Conservation (phyloP, 1,284 basidiomycete genomes). For the Apiotrichum akiyoshidainum region DNA sequence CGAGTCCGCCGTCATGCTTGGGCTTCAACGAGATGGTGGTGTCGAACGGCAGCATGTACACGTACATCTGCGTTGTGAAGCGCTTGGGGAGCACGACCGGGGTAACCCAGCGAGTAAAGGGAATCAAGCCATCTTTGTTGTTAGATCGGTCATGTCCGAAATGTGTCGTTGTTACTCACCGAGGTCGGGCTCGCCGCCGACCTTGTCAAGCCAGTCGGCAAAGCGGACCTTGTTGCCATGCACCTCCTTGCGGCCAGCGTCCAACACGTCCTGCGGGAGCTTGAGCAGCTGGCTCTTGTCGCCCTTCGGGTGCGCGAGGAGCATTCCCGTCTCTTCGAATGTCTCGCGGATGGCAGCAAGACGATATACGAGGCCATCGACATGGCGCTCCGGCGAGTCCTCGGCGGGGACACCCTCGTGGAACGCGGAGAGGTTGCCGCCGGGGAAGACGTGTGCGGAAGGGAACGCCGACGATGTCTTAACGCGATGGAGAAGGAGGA, state of each 20-base stretch:
- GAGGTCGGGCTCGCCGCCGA: conserved; percentile 18
- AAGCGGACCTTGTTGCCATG: conserved; percentile 7
- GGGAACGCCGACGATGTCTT: conserved; percentile 10
- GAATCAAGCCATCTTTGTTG: conserved; percentile 9
- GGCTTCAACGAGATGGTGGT: not conserved
- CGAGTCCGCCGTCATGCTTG: conserved; percentile 19
- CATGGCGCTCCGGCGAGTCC: conserved; percentile 10
- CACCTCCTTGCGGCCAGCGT: conserved; percentile 6
- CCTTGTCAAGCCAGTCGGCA: not conserved
- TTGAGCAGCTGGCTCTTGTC: not conserved
- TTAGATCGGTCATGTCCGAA: not conserved
- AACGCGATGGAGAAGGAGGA: conserved; percentile 21
- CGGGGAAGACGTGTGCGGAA: conserved; percentile 14
- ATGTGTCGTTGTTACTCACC: not conserved
- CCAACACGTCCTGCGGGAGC: not conserved
- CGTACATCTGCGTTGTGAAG: conserved; percentile 13
- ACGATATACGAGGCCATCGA: conserved; percentile 14
- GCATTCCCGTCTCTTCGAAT: conserved; percentile 15
- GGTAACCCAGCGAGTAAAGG: conserved; percentile 12
- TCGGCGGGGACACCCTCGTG: conserved; percentile 3
- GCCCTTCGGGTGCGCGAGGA: conserved; percentile 1
- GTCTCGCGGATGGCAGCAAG: conserved; percentile 15
- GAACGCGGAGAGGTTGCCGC: conserved; percentile 7
- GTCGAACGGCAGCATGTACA: conserved; percentile 9
- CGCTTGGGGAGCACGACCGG: conserved; percentile 1